These are phyloP conservation scores for Gastrolobium villosum DNA, from an alignment of 306 rosid species.

Conservation along the genomic window DNA sequence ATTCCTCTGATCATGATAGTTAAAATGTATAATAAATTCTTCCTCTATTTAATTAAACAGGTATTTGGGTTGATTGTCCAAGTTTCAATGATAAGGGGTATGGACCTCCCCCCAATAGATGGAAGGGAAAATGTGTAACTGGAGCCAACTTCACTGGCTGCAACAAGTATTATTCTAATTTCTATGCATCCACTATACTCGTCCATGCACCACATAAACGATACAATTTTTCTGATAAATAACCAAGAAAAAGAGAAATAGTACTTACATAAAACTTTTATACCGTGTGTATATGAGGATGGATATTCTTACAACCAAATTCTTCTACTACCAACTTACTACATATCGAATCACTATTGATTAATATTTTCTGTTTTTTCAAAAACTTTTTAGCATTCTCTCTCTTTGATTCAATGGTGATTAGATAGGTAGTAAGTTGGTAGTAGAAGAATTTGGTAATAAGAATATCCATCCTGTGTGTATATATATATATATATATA, in stretches of 20 bases:
- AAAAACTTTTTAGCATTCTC: no score
- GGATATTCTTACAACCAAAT: no score
- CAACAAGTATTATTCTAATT: constrained; percentile 62
- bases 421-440: no score
- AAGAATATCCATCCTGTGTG: no score
- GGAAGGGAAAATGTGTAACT: constrained; percentile 74
- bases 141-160: constrained; percentile 78
- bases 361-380: no score
- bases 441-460: no score
- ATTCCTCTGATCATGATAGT: not conserved
- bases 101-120: constrained; percentile 79
- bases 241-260: not conserved
- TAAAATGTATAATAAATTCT: not conserved
- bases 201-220: not conserved
- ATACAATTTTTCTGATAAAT: not conserved
- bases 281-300: no score
- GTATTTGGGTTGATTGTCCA: constrained; percentile 73
- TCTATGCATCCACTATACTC: not conserved
- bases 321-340: no score
- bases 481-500: no score
- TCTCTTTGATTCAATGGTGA: no score
- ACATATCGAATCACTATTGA: no score
- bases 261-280: no score
- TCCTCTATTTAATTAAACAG: constrained; percentile 43
- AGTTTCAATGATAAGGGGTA: constrained; percentile 78